These are phyloP conservation scores for Ceratobasidium sp. DNA, from an alignment of 1,284 basidiomycete genomes.

Conservation along the genomic window DNA sequence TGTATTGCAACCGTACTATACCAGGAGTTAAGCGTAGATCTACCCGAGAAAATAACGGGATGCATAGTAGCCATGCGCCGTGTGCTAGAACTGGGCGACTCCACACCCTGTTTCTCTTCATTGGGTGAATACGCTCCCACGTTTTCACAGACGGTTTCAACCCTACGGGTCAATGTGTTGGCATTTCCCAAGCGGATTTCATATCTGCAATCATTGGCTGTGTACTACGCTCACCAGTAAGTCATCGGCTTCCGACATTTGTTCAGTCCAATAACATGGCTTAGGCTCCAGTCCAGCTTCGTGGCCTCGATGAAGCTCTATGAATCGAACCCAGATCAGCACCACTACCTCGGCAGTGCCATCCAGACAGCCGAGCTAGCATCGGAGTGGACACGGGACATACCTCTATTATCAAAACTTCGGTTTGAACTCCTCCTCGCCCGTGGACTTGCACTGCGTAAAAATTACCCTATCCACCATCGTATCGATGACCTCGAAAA, in stretches of 20 bases:
- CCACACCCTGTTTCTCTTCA: not conserved
- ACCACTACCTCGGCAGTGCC: not conserved
- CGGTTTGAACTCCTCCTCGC: constrained; percentile 6
- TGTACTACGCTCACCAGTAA: constrained; percentile 14
- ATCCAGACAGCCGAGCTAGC: not conserved
- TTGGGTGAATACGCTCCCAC: not conserved
- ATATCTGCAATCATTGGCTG: not conserved
- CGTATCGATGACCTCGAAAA: constrained; percentile 13
- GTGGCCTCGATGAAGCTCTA: not conserved
- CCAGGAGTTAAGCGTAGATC: not conserved
- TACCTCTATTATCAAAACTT: not conserved
- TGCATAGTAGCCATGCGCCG: constrained; percentile 4
- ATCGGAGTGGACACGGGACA: constrained; percentile 7
- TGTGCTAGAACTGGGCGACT: not conserved
- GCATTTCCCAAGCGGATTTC: not conserved
- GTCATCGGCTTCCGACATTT: not conserved
- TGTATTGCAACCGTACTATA: constrained; percentile 6
- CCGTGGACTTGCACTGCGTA: not conserved
- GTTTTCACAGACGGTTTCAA: not conserved
- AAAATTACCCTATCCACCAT: not conserved
- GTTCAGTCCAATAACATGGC: not conserved
- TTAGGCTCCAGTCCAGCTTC: not conserved
- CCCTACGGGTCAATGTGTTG: not conserved
- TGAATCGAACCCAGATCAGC: not conserved
- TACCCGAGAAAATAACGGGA: constrained; percentile 1